phyloP scores from a whole-genome alignment of 129 eudicot genomes.

The Daucus carota region DNA sequence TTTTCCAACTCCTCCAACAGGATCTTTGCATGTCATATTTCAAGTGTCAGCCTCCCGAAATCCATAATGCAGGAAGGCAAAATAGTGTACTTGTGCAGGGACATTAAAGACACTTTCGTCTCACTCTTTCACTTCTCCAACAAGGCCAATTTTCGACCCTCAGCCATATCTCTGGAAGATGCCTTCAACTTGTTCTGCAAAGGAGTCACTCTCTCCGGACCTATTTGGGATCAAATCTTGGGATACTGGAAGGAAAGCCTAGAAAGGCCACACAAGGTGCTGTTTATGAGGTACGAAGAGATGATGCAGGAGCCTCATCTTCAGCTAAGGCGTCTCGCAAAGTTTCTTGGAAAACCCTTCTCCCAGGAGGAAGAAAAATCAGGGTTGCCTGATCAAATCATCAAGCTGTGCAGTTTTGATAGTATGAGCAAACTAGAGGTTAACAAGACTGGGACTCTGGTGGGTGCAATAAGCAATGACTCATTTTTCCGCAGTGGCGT shows the following conservation, averaged over 20 bases:
- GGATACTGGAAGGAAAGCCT: slow-evolving; percentile 37
- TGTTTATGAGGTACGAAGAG: slow-evolving; percentile 50
- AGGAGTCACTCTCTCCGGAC: slow-evolving; percentile 40
- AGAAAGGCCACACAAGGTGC: slow-evolving; percentile 26
- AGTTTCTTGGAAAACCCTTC: slow-evolving; percentile 46
- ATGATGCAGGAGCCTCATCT: slow-evolving; percentile 28
- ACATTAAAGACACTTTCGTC: slow-evolving; percentile 49
- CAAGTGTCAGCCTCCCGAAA: slow-evolving; percentile 19
- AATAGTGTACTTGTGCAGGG: slow-evolving; percentile 53
- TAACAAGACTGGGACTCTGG: slow-evolving; percentile 39
- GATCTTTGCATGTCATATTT: slow-evolving; percentile 29
- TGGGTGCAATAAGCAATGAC: slow-evolving; percentile 5
- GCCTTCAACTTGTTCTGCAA: slow-evolving; percentile 35
- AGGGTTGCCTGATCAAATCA: slow-evolving; percentile 27
- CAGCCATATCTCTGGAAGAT: slow-evolving; percentile 19
- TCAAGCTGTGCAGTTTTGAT: slow-evolving; percentile 45
- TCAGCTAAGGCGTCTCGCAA: slow-evolving; percentile 33
- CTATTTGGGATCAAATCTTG: slow-evolving; percentile 54
- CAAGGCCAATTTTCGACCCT: slow-evolving; percentile 28
- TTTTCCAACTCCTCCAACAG: slow-evolving; percentile 26
- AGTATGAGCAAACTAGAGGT: slow-evolving; percentile 40
- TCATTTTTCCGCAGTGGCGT: slow-evolving; percentile 35
- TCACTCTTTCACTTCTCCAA: slow-evolving; percentile 54
- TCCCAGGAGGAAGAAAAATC: slow-evolving; percentile 31
- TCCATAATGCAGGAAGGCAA: slow-evolving; percentile 27